A percentile compares a stretch with the other conserved stretches of the same genome.
These are phyloP conservation scores for Monosporascus sp. DNA, from an alignment of 2,329 filamentous ascomycete species.

Conservation along the genomic window DNA sequence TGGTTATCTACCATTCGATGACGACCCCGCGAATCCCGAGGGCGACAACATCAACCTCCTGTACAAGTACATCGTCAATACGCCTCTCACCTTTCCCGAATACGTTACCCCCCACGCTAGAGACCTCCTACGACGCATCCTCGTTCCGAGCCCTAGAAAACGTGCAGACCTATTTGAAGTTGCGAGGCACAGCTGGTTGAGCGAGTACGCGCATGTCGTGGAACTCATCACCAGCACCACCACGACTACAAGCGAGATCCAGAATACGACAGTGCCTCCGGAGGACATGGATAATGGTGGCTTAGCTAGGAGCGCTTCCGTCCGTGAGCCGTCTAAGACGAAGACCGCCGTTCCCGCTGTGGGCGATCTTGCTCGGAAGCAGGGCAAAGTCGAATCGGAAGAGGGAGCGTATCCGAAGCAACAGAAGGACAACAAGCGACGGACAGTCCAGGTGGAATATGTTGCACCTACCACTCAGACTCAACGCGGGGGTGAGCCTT, in stretches of 20 bases:
- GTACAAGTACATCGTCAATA: constrained; percentile 99
- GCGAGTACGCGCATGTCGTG: constrained; percentile 93
- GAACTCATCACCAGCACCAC: constrained; percentile 96
- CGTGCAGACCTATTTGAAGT: constrained; percentile 96
- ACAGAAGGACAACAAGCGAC: constrained; percentile 82
- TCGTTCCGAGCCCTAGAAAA: constrained; percentile 92
- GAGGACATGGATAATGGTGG: constrained; percentile 55
- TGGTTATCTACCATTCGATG: constrained; percentile 94
- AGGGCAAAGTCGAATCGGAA: constrained; percentile 67
- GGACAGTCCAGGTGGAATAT: constrained; percentile 97
- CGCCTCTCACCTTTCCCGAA: constrained; percentile 94
- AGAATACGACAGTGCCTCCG: constrained; percentile 66
- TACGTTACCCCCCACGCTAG: constrained; percentile 96
- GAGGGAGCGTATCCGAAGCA: constrained; percentile 53
- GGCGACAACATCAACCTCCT: constrained; percentile 98
- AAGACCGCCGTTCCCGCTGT: constrained; percentile 47
- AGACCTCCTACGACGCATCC: constrained; percentile 84
- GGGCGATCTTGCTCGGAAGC: constrained; percentile 66
- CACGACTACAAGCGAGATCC: constrained; percentile 79
- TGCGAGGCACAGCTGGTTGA: constrained; percentile 95
- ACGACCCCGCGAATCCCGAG: constrained; percentile 96
- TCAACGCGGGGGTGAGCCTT: constrained; percentile 56
- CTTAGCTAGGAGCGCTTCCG: constrained; percentile 83
- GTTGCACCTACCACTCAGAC: constrained; percentile 88
- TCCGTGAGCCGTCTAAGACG: constrained; percentile 77